Base-by-base conservation (phyloP, 2,329 filamentous ascomycete species). In the Hortaea sp. region DNA sequence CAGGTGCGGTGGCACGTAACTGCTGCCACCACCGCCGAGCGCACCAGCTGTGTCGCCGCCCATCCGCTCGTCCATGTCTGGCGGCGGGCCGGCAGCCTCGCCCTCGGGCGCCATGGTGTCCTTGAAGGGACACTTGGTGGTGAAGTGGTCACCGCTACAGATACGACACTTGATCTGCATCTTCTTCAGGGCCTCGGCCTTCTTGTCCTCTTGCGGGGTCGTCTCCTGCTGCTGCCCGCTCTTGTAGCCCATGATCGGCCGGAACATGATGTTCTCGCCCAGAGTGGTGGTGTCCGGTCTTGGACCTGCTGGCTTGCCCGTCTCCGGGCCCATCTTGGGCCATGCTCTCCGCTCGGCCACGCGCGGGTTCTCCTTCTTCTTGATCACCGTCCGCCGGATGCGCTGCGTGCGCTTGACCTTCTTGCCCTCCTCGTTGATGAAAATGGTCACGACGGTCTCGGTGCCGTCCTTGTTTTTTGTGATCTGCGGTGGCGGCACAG, bases 151-250 rank as follows among this genome's bases (percentile, higher is more conserved):
- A 66, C 90, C 92, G 66, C 83, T 86, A 75, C 92, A 98, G 67
- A 98, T 97, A 78, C 92, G 85, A 72, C 92, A 98, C 79, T 97
- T 97, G 77, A 98, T 94, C 76, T 95, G 94, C 81, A 95, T 95
- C 75, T 95, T 89, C 80, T 92, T 94, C 63, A 97, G 77, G 61
- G 77, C 73, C 52, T 78, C 74, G 66, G 79, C 77, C 69, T 81
- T 76, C 64, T 84, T 80, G 61, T 84, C 81, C 68, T 86, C 84
- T 63, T 77, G 71, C 61, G 82, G 80, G 72, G 54, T 61, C 66
- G 72, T 71, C 60, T 90, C 85, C 66, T 85, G 85, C 71, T 87
- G 86, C 66, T 84, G 83, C 57, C 86, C 86, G 63, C 85, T 82
- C 75, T 89, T 90, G 89, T 88, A 98, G 77, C 94, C 95, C 60